Base-by-base conservation (phyloP, 768 basidiomycete species). In the Boletus vinaceobasis region DNA sequence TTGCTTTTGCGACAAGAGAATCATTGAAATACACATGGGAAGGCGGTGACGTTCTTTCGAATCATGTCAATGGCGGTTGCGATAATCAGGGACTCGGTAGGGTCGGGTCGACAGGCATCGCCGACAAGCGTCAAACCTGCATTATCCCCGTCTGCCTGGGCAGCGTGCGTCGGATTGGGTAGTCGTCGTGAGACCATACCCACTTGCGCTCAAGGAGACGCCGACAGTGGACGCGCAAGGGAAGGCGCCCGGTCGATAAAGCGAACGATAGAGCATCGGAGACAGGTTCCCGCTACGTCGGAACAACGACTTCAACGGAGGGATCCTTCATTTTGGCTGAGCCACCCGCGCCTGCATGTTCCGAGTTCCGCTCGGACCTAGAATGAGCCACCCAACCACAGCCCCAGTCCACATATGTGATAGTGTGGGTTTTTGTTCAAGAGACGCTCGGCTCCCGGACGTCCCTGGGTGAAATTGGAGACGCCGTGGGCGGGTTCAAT, bases 101-200 rank as follows among this genome's bases (percentile, higher is more conserved):
- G 26, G 21, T 52, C 29, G 27, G 23, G 50, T 23, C 21, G 11
- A 23, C 29, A 32, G 2, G 36, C 53, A 33, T 33, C n/a, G 27
- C 50, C 31, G 11, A 46, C n/a, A 3, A 15, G 5, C n/a, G 32
- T 9, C 19, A 19, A 43, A 15, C 10, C 14, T 52, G 62, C 32
- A 75, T 71, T 55, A 69, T 73, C 52, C 73, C 67, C 43, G 73
- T 53, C 68, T 61, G 19, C 73, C 74, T 35, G 26, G n/a, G 14
- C 19, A 48, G 36, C 27, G 23, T 2, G 45, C 14, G 14, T 11
- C 23, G 5, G n/a, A 52, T 27, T 19, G 26, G 43, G 8, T 33
- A 11, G 17, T 26, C 17, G 13, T 14, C 7, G 7, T 26, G 26
- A 33, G 15, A 43, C 39, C 9, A 17, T 23, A 23, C n/a, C 10